Evolutionary conservation across 176 grass and related monocot genomes (phyloP).

Genomic region (Sorghum bicolor): Sorghum_bicolor_NCBIv3 NC_012870.2:7670501-7671000

Average conservation of each 20-base stretch:
- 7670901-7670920: background rate
- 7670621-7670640: background rate
- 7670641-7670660: background rate
- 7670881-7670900: background rate
- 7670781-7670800: background rate
- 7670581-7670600: too few species aligned
- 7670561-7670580: too few species aligned
- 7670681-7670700: too few species aligned
- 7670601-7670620: too few species aligned
- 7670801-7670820: background rate
- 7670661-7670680: background rate
- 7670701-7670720: too few species aligned
- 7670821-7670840: background rate
- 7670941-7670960: background rate
- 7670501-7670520: too few species aligned
- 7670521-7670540: too few species aligned
- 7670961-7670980: background rate
- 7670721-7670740: background rate
- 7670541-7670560: too few species aligned
- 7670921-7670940: background rate
- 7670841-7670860: background rate
- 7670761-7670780: background rate
- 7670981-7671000: background rate
- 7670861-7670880: background rate
- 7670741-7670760: background rate